Base-by-base conservation (phyloP, 306 rosid genomes). In the Fragaria vesca region DNA sequence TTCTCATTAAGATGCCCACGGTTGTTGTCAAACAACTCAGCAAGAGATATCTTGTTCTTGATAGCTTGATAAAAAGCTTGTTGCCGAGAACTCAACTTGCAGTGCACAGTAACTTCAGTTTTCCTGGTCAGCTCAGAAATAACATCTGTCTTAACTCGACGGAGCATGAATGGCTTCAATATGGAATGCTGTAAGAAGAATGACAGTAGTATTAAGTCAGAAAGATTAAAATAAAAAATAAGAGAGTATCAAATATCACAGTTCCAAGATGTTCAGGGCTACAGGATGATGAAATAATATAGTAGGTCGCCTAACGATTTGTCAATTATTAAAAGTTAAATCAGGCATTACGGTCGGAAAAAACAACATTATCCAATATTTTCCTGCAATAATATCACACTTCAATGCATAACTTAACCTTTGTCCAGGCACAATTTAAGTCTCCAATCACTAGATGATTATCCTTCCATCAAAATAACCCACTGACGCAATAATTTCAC, bases 61-160 rank as follows among this genome's bases (percentile, higher is more conserved):
- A 95, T 91, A 77, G 99, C 99, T 83, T 87, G 94, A 91, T 95
- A 95, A 75, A 95, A 95, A 77, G 97, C 97, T 85, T 95, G 99
- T 79, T 95, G 99, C 80, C 96, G 90, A 81, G 99, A 91, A 84
- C 99, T 95, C 88, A 95, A 86, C 84, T 93, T 93, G 90, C 99
- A 95, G 75, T 95, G 99, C 78, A 95, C 97, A 5, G 89, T 95
- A 82, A 95, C 88, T 87, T 95, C 99, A 48, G 93, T 91, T 91
- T 95, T 95, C 67, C 79, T 74, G 26, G 99, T 91, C 76, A 95
- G 87, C 89, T 95, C 99, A 47, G 99, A 95, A 83, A 95, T 42
- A 67, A 95, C 99, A 84, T 95, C 99, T 71, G 89, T 84, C 81
- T 95, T 95, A 69, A 95, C 97, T 68, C 99, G 93, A 21, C 99